Percentiles rank a stretch among this genome's conserved stretches.
These are phyloP conservation scores for Knoxia roxburghii DNA, from an alignment of 257 asterid species.

Conservation along the genomic window DNA sequence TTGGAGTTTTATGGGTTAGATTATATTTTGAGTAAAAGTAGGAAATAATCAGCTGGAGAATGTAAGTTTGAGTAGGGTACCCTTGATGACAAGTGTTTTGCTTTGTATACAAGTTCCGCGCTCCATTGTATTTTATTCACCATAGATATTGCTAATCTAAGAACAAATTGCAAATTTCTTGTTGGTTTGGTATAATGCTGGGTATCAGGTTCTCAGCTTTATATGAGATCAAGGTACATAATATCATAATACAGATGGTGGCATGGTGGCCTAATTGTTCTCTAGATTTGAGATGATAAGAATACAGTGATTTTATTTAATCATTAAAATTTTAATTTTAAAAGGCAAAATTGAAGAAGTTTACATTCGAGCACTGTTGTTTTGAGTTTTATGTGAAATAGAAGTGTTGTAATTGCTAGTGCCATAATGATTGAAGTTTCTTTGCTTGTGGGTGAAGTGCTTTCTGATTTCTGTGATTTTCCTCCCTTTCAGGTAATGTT, in stretches of 20 bases:
- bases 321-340: no score
- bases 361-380: neutral
- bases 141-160: neutral
- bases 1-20: neutral
- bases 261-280: neutral
- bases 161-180: neutral
- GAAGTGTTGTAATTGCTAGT: neutral
- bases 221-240: neutral
- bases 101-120: neutral
- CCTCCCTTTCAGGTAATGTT: slow-evolving; percentile 54
- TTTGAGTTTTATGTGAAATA: neutral
- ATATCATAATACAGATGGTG: neutral
- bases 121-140: neutral
- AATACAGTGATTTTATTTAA: neutral
- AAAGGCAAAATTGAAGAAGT: neutral
- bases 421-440: neutral
- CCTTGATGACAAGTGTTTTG: neutral
- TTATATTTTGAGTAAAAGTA: no score
- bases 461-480: slow-evolving; percentile 3
- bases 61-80: neutral
- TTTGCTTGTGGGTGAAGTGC: neutral
- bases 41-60: neutral
- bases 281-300: neutral
- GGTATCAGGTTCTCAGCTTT: neutral
- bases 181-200: neutral